These are phyloP conservation scores for Keithomyces neogunnii DNA, from an alignment of 2,329 filamentous ascomycete genomes.

Conservation along the genomic window DNA sequence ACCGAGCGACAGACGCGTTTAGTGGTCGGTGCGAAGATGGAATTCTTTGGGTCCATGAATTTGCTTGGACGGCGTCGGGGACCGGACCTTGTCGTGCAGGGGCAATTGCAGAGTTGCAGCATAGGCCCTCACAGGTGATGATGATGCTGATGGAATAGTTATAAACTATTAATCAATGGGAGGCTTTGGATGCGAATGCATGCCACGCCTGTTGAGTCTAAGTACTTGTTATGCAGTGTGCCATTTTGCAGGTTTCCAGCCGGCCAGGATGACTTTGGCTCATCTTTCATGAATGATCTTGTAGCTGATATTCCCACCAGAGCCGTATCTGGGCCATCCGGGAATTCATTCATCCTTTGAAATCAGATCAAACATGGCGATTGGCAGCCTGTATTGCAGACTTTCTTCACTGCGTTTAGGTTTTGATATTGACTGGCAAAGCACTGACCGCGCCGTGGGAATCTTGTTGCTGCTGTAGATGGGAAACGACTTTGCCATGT, in stretches of 20 bases:
- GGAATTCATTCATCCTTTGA: constrained; percentile 8
- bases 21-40: no score
- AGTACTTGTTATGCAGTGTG: background rate
- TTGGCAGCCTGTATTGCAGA: constrained; percentile 6
- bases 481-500: constrained; percentile 6
- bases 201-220: no score
- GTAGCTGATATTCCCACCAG: constrained; percentile 7
- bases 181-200: no score
- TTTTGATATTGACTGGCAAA: constrained; percentile 8
- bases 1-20: background rate
- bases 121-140: no score
- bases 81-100: background rate
- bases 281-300: background rate
- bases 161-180: no score
- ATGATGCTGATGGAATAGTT: no score
- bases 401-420: constrained; percentile 5
- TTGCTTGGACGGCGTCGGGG: background rate
- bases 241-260: background rate
- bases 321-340: constrained; percentile 4
- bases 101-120: no score
- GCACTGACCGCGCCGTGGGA: constrained; percentile 11
- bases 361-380: constrained; percentile 11
- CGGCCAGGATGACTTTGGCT: background rate
- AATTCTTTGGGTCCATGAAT: no score
- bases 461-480: constrained; percentile 8